Evolutionary conservation across 2,329 filamentous ascomycete genomes (phyloP).

Genomic region (Botrytis paeoniae): DNA sequence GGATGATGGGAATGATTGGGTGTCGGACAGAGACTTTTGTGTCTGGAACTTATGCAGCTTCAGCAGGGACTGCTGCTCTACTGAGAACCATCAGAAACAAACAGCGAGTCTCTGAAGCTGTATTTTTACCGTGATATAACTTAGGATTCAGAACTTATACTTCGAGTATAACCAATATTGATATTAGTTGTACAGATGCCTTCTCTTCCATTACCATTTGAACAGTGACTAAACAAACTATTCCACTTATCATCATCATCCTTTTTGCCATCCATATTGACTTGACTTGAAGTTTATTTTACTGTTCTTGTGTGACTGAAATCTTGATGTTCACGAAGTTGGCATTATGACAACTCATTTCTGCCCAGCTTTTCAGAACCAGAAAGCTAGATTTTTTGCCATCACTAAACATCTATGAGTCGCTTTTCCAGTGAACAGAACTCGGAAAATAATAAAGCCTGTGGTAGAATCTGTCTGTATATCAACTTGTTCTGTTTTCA

Average conservation of each 20-base stretch:
- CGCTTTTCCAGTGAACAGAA: not conserved
- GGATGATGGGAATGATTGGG: not conserved
- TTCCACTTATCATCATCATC: not conserved
- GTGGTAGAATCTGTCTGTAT: not conserved
- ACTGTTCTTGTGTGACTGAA: not conserved
- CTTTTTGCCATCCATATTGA: not conserved
- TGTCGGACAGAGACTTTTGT: not conserved
- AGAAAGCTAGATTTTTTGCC: no score
- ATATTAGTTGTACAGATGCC: no score
- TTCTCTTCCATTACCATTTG: no score
- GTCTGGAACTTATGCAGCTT: not conserved
- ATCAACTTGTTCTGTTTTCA: not conserved
- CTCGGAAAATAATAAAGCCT: not conserved
- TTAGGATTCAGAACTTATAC: not conserved
- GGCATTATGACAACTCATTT: no score
- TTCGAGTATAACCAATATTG: not conserved
- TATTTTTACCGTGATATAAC: not conserved
- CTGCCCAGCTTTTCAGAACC: no score
- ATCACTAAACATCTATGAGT: no score
- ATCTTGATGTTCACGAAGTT: not conserved
- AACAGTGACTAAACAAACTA: accelerated
- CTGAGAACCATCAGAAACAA: not conserved
- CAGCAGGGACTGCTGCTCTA: not conserved
- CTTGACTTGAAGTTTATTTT: not conserved
- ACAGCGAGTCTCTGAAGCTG: not conserved